A percentile compares a stretch with the other conserved stretches of the same genome.
These are phyloP conservation scores for Pelargonium cotyledonis DNA, from an alignment of 441 rosid genomes.

Conservation along the genomic window DNA sequence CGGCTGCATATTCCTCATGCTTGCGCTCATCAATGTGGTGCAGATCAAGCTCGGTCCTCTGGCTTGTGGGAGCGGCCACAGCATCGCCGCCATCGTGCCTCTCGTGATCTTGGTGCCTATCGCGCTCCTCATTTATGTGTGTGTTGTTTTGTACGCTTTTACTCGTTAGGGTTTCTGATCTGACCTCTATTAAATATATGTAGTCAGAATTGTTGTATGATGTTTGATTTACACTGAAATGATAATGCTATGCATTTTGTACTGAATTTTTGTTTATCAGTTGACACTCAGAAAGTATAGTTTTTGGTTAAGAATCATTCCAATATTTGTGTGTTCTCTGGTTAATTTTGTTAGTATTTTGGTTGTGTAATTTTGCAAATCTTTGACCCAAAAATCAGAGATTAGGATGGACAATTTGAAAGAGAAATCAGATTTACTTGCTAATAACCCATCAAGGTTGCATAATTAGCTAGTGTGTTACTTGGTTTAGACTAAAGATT, in stretches of 20 bases:
- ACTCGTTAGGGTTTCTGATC: slow-evolving; percentile 29
- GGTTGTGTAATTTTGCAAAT: background rate
- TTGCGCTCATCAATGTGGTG: slow-evolving; percentile 69
- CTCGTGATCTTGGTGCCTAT: slow-evolving; percentile 61
- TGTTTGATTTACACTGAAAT: background rate
- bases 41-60: slow-evolving; percentile 71
- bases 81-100: slow-evolving; percentile 60
- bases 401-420: too few species aligned
- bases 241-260: background rate
- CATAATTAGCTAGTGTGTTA: too few species aligned
- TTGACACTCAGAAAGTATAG: background rate
- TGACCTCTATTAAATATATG: background rate
- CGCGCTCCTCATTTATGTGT: slow-evolving; percentile 49
- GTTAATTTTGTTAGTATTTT: background rate
- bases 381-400: too few species aligned
- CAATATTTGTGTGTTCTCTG: background rate
- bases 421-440: too few species aligned
- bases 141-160: slow-evolving; percentile 57
- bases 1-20: slow-evolving; percentile 62
- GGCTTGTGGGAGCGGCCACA: slow-evolving; percentile 62
- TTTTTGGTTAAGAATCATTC: background rate
- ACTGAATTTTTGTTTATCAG: background rate
- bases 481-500: too few species aligned
- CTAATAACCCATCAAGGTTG: too few species aligned
- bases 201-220: background rate